Evolutionary conservation across 2,329 filamentous ascomycete species (phyloP).

Genomic region (Phaeoacremonium minimum): DNA sequence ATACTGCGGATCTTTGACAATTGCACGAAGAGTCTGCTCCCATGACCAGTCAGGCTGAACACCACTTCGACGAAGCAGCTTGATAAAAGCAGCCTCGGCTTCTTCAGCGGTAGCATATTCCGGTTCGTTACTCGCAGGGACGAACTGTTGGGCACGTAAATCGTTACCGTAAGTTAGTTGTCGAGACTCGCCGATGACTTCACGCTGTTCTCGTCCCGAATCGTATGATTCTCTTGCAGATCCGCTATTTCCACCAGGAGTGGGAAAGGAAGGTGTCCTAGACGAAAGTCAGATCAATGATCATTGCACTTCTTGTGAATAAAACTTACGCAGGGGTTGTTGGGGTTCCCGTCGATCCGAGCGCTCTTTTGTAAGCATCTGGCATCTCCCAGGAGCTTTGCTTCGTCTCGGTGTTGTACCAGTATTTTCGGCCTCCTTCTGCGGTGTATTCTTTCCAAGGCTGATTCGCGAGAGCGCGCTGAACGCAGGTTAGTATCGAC

Average conservation of each 20-base stretch:
- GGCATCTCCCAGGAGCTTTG: slow-evolving; percentile 95
- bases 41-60: slow-evolving; percentile 91
- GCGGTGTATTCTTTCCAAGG: slow-evolving; percentile 92
- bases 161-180: slow-evolving; percentile 56
- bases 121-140: slow-evolving; percentile 64
- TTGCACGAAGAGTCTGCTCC: slow-evolving; percentile 81
- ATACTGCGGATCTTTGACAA: slow-evolving; percentile 88
- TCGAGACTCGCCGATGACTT: slow-evolving; percentile 47
- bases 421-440: slow-evolving; percentile 86
- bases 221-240: slow-evolving; percentile 19
- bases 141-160: slow-evolving; percentile 51
- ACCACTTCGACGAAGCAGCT: slow-evolving; percentile 78
- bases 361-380: slow-evolving; percentile 70
- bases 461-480: slow-evolving; percentile 77
- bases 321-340: slow-evolving; percentile 35
- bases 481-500: slow-evolving; percentile 15
- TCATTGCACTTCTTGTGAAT: neutral
- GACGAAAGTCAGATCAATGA: neutral
- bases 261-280: slow-evolving; percentile 35
- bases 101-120: slow-evolving; percentile 79
- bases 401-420: slow-evolving; percentile 89
- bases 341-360: slow-evolving; percentile 43
- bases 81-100: slow-evolving; percentile 88
- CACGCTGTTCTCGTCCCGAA: slow-evolving; percentile 19
- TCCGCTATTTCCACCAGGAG: slow-evolving; percentile 32